Percentiles rank a stretch among this genome's conserved stretches.
phyloP scores from a whole-genome alignment of 148 eudicot genomes.

The Vaccinium myrtillus region DNA sequence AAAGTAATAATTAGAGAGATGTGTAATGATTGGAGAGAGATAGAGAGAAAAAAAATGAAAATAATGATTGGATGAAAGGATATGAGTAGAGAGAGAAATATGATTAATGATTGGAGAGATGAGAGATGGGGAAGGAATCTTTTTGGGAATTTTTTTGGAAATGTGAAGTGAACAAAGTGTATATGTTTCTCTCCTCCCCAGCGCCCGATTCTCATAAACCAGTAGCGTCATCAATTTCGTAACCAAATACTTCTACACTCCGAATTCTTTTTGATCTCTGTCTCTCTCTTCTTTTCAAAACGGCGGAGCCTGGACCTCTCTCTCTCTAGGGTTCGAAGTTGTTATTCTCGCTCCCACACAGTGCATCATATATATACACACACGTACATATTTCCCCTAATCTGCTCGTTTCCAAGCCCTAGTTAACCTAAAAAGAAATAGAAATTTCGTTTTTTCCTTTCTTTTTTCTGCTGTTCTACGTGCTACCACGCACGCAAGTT shows the following conservation, averaged over 20 bases:
- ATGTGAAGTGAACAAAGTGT: too few species aligned
- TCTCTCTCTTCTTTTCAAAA: neutral
- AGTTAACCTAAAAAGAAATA: neutral
- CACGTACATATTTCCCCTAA: neutral
- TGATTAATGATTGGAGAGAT: too few species aligned
- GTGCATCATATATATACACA: neutral
- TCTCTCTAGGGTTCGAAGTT: conserved; percentile 3
- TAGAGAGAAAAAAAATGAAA: too few species aligned
- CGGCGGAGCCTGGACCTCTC: conserved; percentile 8
- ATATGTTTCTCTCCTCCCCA: neutral
- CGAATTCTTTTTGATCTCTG: neutral
- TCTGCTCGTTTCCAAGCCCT: conserved; percentile 1
- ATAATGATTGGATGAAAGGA: too few species aligned
- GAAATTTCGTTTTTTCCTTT: neutral
- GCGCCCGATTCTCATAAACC: neutral
- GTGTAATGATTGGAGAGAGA: too few species aligned
- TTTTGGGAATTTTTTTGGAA: too few species aligned
- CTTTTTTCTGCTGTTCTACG: neutral
- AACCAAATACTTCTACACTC: neutral
- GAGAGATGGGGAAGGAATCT: too few species aligned
- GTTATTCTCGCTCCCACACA: neutral
- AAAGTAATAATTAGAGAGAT: too few species aligned
- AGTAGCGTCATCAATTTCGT: neutral
- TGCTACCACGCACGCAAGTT: neutral
- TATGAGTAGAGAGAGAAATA: too few species aligned